phyloP scores from a whole-genome alignment of 208 protist genomes.

The Plasmodiophora brassicae region DNA sequence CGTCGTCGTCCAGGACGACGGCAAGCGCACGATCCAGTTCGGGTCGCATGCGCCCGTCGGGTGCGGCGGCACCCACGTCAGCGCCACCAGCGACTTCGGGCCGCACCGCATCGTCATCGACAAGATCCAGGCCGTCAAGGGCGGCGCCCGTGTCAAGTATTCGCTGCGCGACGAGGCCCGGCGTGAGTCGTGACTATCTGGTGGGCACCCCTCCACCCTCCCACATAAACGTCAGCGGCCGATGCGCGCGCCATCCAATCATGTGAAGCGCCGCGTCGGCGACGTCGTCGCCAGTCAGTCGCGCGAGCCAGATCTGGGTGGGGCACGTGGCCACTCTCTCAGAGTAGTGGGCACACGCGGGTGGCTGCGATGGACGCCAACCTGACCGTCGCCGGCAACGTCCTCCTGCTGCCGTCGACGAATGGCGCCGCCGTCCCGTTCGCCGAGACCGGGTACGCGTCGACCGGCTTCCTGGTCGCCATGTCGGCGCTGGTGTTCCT shows the following conservation, averaged over 20 bases:
- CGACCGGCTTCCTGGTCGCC: neutral
- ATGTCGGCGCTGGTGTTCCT: slow-evolving; percentile 21
- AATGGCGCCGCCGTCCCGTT: neutral
- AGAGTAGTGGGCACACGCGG: too few relatives aligned
- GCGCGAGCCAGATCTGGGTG: too few relatives aligned
- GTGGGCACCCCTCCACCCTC: too few relatives aligned
- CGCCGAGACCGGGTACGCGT: neutral
- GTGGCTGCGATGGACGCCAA: too few relatives aligned
- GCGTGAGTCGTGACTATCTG: too few relatives aligned
- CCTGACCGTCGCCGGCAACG: too few relatives aligned
- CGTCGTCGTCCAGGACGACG: neutral
- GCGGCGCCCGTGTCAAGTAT: neutral
- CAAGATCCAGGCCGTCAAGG: neutral
- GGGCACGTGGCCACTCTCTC: too few relatives aligned
- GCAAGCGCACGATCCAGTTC: neutral
- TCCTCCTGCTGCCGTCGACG: neutral
- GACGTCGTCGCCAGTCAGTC: too few relatives aligned
- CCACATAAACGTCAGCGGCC: too few relatives aligned
- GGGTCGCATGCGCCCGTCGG: neutral
- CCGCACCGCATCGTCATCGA: neutral
- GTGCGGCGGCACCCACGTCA: neutral
- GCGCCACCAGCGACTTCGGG: neutral
- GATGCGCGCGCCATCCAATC: too few relatives aligned
- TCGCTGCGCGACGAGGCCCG: neutral
- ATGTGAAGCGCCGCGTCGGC: too few relatives aligned